Evolutionary conservation across 2,329 filamentous ascomycete species (phyloP).

Genomic region (Lanzia echinophila): DNA sequence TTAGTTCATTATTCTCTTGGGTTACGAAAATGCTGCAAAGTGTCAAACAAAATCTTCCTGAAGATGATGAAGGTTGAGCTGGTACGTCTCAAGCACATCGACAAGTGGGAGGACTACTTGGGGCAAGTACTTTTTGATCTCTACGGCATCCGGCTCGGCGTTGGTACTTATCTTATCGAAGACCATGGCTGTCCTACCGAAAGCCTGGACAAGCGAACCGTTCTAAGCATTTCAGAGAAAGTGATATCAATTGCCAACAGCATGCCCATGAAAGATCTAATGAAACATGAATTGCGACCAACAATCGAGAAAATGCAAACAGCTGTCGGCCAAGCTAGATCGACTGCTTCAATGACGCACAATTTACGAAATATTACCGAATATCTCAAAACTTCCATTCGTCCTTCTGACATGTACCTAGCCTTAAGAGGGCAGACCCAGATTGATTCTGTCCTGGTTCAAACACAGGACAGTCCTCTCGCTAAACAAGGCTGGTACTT

Average conservation of each 20-base stretch:
- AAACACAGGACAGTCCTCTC: conserved; percentile 60
- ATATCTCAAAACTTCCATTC: conserved; percentile 76
- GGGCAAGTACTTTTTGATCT: conserved; percentile 79
- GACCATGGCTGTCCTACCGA: conserved; percentile 78
- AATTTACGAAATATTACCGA: conserved; percentile 79
- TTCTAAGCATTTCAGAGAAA: conserved; percentile 75
- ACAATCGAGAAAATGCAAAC: conserved; percentile 93
- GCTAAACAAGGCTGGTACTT: conserved; percentile 89
- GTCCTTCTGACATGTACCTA: conserved; percentile 71
- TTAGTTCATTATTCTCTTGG: conserved; percentile 80
- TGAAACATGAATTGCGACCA: conserved; percentile 82
- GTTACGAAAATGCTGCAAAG: conserved; percentile 76
- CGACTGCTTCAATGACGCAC: conserved; percentile 72
- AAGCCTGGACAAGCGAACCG: conserved; percentile 71
- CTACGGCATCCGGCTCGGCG: conserved; percentile 71
- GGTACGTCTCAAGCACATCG: conserved; percentile 64
- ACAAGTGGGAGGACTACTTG: conserved; percentile 81
- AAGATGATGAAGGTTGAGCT: conserved; percentile 85
- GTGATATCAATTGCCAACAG: conserved; percentile 74
- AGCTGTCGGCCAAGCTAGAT: conserved; percentile 72
- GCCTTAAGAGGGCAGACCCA: conserved; percentile 73
- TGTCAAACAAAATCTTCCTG: conserved; percentile 79
- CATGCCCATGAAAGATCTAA: conserved; percentile 82
- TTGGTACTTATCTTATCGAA: conserved; percentile 56
- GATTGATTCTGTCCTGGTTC: conserved; percentile 64